Evolutionary conservation across 2,329 filamentous ascomycete genomes (phyloP), one percentile per base, ranked within the genome.

Genomic region (Talaromyces pinophilus): DNA sequence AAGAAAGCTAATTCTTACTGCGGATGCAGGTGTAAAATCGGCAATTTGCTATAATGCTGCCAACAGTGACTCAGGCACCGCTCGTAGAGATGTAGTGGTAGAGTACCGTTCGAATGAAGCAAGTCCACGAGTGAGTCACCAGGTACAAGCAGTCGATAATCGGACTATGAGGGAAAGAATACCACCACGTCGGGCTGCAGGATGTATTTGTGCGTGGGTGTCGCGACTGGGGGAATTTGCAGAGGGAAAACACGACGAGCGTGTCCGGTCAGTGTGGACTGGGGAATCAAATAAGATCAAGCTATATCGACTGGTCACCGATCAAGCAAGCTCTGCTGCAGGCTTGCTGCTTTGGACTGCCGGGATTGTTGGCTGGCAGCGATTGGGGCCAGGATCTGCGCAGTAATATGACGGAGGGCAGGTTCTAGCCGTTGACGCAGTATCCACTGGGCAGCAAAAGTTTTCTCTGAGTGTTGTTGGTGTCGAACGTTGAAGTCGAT

Each of bases 21-120:
- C 82, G 78, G 3, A 81, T 77, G 63, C 78, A 82, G 48, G 81
- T 79, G 55, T 79, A 77, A 52, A 66, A 79, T 75, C 19, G 22
- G 13, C 19, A 40, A 60, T 44, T 30, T 28, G 57, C 11, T 40
- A 33, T 28, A 5, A 79, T 80, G 63, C 81, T 81, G n/a, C 82
- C 80, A 72, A 82, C 54, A 22, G 54, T 13, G 52, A 55, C 52
- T 55, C 30, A 57, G 33, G 52, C 52, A 55, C 52, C n/a, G 6
- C 52, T 57, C 19, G 54, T 15, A 33, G 19, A 22, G 10, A 1
- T 38, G 54, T 57, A 35, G 54, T 57, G 19, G 33, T 22, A 38
- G 54, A 15, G 54, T 25, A 33, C 17, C 48, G 30, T 52, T 55
- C 61, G 61, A 63, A 55, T 63, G 48, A 55, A 63, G 61, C 48